Percentiles rank a stretch among this genome's conserved stretches.
Conservation (phyloP, 2,329 filamentous ascomycete genomes). For the Diaporthe amygdali region DNA sequence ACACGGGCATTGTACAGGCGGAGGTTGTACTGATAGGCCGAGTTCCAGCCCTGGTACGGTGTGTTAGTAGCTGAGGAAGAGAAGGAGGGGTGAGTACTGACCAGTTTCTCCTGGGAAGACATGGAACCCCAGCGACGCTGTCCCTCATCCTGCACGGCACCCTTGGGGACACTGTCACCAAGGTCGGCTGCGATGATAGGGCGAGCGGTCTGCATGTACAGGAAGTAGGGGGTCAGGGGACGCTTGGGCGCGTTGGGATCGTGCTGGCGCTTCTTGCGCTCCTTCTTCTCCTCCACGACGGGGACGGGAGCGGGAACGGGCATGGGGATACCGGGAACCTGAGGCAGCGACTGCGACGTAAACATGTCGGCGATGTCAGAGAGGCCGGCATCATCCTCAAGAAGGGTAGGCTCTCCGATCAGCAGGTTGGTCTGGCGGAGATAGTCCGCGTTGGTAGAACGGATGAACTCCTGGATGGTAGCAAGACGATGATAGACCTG, state of each 20-base stretch:
- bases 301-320: constrained; percentile 46
- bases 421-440: constrained; percentile 87
- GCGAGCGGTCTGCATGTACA: constrained; percentile 90
- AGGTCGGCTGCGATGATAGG: constrained; percentile 82
- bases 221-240: constrained; percentile 91
- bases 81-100: constrained; percentile 33
- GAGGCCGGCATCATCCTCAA: constrained; percentile 49
- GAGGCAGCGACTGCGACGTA: constrained; percentile 26
- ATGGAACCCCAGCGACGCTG: constrained; percentile 86
- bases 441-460: constrained; percentile 82
- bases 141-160: constrained; percentile 86
- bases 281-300: constrained; percentile 74
- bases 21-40: constrained; percentile 71
- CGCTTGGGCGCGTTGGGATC: constrained; percentile 96
- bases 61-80: constrained; percentile 1
- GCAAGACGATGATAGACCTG: constrained; percentile 82
- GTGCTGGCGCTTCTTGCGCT: constrained; percentile 84
- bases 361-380: constrained; percentile 11
- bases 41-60: constrained; percentile 60
- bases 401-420: constrained; percentile 66
- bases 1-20: constrained; percentile 70
- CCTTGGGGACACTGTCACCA: constrained; percentile 76
- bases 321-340: constrained; percentile 47
- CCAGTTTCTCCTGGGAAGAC: constrained; percentile 72
- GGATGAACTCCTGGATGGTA: constrained; percentile 79